Conservation (phyloP, 495 filamentous ascomycete species). For the Tuber microsphaerosporum region DNA sequence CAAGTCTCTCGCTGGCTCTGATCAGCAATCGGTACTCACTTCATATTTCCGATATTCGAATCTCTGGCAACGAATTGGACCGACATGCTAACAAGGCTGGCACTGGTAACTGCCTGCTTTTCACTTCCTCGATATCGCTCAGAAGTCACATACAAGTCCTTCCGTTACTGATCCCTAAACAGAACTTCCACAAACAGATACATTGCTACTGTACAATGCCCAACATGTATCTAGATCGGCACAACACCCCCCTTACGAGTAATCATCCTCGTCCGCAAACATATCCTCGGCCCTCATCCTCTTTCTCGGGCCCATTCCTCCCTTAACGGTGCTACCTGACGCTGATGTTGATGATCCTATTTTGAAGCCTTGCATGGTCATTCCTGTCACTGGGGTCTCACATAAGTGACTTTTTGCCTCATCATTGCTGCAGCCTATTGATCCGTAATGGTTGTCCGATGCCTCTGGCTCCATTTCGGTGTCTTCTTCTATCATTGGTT, state of each 20-base stretch:
- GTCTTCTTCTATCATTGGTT: conserved; percentile 40
- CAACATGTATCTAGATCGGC: not conserved
- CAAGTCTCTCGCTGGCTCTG: no score
- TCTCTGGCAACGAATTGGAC: no score
- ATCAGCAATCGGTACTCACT: no score
- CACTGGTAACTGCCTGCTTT: no score
- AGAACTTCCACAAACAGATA: not conserved
- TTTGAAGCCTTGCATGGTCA: conserved; percentile 35
- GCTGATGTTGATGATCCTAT: conserved; percentile 14
- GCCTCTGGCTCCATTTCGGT: conserved; percentile 27
- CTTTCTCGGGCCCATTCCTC: conserved; percentile 45
- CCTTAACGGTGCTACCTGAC: not conserved
- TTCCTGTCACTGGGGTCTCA: conserved; percentile 31
- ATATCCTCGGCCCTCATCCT: conserved; percentile 86
- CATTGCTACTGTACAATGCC: not conserved
- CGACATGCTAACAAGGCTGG: no score
- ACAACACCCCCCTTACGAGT: not conserved
- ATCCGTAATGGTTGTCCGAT: conserved; percentile 33
- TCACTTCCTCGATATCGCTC: not conserved
- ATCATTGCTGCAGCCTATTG: conserved; percentile 24
- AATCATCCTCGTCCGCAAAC: conserved; percentile 58
- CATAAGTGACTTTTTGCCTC: conserved; percentile 32
- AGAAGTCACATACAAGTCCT: not conserved
- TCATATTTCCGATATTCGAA: no score
- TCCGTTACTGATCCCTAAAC: not conserved